Percentiles rank a stretch among this genome's conserved stretches.
phyloP scores from a whole-genome alignment of 306 rosid species.

The Rosa lucieae region DNA sequence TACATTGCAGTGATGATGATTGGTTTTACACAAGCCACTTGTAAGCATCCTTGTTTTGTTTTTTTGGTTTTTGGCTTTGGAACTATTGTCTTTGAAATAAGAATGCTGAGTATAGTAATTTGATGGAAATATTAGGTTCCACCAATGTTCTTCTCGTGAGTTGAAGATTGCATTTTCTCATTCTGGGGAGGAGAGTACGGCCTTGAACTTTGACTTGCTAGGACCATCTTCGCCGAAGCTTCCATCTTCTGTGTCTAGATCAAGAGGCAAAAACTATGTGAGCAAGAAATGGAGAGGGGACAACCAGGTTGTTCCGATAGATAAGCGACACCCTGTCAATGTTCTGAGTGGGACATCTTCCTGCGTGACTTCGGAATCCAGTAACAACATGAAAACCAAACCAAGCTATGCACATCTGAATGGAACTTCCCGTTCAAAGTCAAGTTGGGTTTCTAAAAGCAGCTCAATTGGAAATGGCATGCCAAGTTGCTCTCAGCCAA shows the following conservation, averaged over 20 bases:
- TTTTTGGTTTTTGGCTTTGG: not conserved
- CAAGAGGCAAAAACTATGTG: slow-evolving; percentile 69
- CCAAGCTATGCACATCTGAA: slow-evolving; percentile 26
- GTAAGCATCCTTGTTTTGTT: slow-evolving; percentile 39
- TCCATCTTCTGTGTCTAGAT: slow-evolving; percentile 66
- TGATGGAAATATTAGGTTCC: slow-evolving; percentile 60
- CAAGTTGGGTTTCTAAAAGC: slow-evolving; percentile 31
- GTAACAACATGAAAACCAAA: slow-evolving; percentile 41
- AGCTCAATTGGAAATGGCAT: slow-evolving; percentile 29
- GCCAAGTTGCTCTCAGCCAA: slow-evolving; percentile 23
- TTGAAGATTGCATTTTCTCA: slow-evolving; percentile 61
- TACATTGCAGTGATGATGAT: slow-evolving; percentile 49
- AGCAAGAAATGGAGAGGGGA: slow-evolving; percentile 53
- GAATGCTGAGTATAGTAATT: slow-evolving; percentile 18
- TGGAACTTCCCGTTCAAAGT: slow-evolving; percentile 34
- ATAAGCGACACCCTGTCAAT: slow-evolving; percentile 40
- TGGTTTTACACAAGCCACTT: slow-evolving; percentile 71
- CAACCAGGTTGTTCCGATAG: slow-evolving; percentile 31
- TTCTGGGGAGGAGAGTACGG: slow-evolving; percentile 33
- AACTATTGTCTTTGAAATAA: not conserved
- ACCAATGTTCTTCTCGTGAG: slow-evolving; percentile 58
- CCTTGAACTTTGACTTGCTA: slow-evolving; percentile 33
- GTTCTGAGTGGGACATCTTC: slow-evolving; percentile 34
- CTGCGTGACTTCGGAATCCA: slow-evolving; percentile 29
- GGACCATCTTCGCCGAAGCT: slow-evolving; percentile 49